Conservation (phyloP, 1,139 yeast species). For the Candida tetrigidarum region DNA sequence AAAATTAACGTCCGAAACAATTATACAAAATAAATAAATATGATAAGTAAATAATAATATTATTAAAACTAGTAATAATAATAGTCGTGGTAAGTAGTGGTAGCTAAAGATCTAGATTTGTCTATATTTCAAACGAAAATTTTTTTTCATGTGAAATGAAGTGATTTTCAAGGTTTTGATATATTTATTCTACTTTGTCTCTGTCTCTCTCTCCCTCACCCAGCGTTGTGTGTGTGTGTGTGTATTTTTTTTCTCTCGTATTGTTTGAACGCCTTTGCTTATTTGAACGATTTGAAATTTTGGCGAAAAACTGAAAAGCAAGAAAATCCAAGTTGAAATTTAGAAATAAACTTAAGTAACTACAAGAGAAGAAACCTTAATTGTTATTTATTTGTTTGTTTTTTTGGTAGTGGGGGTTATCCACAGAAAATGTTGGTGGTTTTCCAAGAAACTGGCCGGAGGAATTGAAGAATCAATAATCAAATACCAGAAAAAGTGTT, state of each 20-base stretch:
- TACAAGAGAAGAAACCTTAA: no score
- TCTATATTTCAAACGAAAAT: neutral
- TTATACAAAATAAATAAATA: neutral
- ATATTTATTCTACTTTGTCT: neutral
- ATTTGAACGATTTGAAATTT: neutral
- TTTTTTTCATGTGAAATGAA: constrained; percentile 4
- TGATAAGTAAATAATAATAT: neutral
- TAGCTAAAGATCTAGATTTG: neutral
- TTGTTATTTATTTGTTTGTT: no score
- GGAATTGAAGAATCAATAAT: no score
- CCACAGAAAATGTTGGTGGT: no score
- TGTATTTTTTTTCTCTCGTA: neutral
- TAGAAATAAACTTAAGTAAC: no score
- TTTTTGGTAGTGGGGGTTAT: no score
- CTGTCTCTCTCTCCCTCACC: neutral
- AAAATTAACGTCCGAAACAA: neutral
- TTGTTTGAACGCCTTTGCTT: no score
- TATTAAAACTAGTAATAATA: no score
- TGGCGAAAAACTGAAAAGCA: neutral
- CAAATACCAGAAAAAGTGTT: neutral
- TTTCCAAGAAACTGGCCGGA: no score
- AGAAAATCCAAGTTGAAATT: neutral
- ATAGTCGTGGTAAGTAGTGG: neutral
- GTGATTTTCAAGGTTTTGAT: neutral
- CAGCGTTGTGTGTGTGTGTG: no score